Conservation (phyloP, 371 early-diverging fungal genomes). For the Coemansia sp. region DNA sequence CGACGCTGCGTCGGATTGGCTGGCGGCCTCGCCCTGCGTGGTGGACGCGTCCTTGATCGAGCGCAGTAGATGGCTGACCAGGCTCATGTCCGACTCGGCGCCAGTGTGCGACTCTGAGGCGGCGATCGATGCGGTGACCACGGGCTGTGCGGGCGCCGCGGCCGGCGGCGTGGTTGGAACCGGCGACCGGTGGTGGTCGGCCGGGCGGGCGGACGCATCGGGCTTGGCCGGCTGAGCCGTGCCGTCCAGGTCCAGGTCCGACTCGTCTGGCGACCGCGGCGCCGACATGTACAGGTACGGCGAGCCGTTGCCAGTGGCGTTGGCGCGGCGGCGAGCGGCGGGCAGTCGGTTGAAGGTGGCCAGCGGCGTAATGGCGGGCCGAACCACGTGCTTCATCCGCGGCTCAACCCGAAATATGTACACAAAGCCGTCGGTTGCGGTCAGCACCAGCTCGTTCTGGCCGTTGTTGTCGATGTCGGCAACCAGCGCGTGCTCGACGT, state of each 20-base stretch:
- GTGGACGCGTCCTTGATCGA: constrained; percentile 39
- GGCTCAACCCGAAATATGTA: constrained; percentile 64
- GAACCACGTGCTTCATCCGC: constrained; percentile 35
- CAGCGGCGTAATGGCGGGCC: constrained; percentile 37
- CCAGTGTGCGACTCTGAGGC: not conserved
- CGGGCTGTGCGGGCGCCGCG: not conserved
- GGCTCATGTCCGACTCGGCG: constrained; percentile 15
- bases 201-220: not conserved
- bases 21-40: constrained; percentile 4
- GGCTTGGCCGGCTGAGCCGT: constrained; percentile 3
- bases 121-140: not conserved
- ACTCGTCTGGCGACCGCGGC: constrained; percentile 46
- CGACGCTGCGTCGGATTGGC: not conserved
- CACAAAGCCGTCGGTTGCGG: constrained; percentile 79
- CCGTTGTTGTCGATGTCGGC: constrained; percentile 78
- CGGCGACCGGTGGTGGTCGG: not conserved
- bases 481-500: constrained; percentile 73
- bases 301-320: constrained; percentile 41
- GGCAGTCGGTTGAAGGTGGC: constrained; percentile 39
- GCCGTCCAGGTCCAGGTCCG: constrained; percentile 32
- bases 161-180: not conserved
- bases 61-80: constrained; percentile 34
- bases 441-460: constrained; percentile 73
- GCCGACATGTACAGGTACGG: constrained; percentile 49
- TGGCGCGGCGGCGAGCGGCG: constrained; percentile 43